These are phyloP conservation scores for Rhizopogon vinicolor DNA, from an alignment of 768 basidiomycete genomes.

Conservation along the genomic window DNA sequence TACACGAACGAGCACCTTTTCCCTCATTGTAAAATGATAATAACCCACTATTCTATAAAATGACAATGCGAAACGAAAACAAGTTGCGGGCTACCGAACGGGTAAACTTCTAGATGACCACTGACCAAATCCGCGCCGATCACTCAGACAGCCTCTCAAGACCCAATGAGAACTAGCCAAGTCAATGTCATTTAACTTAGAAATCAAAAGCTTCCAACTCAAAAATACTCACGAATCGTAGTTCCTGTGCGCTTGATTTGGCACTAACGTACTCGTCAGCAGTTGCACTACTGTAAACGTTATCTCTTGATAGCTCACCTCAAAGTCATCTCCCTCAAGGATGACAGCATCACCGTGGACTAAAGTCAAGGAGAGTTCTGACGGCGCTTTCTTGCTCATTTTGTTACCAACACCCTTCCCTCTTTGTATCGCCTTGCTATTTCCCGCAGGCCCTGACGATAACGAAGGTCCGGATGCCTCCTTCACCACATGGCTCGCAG, in stretches of 20 bases:
- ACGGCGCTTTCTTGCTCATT: slow-evolving; percentile 12
- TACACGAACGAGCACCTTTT: not conserved
- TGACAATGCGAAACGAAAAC: not conserved
- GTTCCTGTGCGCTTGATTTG: slow-evolving; percentile 26
- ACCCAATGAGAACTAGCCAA: slow-evolving; percentile 23
- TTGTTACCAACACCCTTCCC: slow-evolving; percentile 12
- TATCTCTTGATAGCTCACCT: slow-evolving; percentile 26
- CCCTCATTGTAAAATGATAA: not conserved
- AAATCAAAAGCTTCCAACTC: not conserved
- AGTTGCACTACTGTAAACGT: not conserved
- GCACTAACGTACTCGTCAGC: slow-evolving; percentile 14
- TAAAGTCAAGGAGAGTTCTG: slow-evolving; percentile 26
- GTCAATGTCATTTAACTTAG: slow-evolving; percentile 8
- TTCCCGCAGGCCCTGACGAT: not conserved
- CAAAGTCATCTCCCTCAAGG: slow-evolving; percentile 34
- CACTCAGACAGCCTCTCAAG: slow-evolving; percentile 11
- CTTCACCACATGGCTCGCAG: not conserved
- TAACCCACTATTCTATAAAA: not conserved
- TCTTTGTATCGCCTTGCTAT: slow-evolving; percentile 3
- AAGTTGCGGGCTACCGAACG: too few relatives aligned
- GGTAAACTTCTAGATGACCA: slow-evolving; percentile 3
- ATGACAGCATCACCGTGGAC: slow-evolving; percentile 36
- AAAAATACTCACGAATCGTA: slow-evolving; percentile 22
- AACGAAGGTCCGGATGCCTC: not conserved
- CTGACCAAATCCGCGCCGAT: not conserved